These are phyloP conservation scores for Cyberlindnera lachancei DNA, from an alignment of 805 yeast genomes.

Conservation along the genomic window DNA sequence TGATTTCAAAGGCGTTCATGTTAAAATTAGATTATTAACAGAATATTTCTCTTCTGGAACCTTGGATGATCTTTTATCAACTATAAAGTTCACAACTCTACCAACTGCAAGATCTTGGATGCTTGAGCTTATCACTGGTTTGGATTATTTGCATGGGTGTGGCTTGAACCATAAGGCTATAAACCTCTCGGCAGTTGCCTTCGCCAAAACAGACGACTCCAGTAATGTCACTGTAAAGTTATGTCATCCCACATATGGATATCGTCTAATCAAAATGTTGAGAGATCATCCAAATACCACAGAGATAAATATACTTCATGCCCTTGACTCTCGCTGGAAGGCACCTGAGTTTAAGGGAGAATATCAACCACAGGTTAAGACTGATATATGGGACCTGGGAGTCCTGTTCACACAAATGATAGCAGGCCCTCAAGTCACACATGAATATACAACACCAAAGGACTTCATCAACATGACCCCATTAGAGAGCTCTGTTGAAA, in stretches of 20 bases:
- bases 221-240: slow-evolving; percentile 54
- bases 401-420: slow-evolving; percentile 63
- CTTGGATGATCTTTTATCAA: slow-evolving; percentile 55
- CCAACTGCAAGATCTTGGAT: slow-evolving; percentile 84
- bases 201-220: slow-evolving; percentile 42
- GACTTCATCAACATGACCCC: slow-evolving; percentile 47
- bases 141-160: slow-evolving; percentile 78
- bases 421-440: slow-evolving; percentile 48
- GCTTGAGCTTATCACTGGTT: slow-evolving; percentile 74
- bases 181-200: slow-evolving; percentile 49
- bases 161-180: slow-evolving; percentile 74
- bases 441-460: slow-evolving; percentile 50
- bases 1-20: slow-evolving; percentile 24
- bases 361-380: slow-evolving; percentile 57
- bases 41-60: slow-evolving; percentile 56
- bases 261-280: slow-evolving; percentile 35
- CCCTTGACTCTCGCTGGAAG: slow-evolving; percentile 41
- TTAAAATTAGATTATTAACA: slow-evolving; percentile 65
- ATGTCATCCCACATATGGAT: slow-evolving; percentile 53
- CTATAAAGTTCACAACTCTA: slow-evolving; percentile 60
- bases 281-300: slow-evolving; percentile 29
- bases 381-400: slow-evolving; percentile 94
- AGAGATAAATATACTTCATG: slow-evolving; percentile 14
- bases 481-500: slow-evolving; percentile 52
- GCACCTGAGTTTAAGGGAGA: slow-evolving; percentile 65